Base-by-base conservation (phyloP, 352 stramenopile genomes). In the Phytopythium vexans region DNA sequence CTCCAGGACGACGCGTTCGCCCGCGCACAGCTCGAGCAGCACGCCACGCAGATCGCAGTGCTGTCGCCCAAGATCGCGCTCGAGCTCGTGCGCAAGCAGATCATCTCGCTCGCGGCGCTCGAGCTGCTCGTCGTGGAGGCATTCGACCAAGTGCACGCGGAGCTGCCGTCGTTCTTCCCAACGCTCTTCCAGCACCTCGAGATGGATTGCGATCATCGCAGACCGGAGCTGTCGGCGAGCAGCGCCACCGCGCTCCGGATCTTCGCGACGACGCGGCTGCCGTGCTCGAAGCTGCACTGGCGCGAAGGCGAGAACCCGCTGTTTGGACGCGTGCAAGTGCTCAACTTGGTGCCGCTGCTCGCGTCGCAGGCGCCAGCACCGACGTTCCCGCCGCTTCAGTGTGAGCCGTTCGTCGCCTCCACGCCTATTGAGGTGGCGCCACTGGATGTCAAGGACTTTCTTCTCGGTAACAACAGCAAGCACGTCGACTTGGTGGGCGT, bases 381-480 rank as follows among this genome's bases (percentile, higher is more conserved):
- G 10, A 58, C 10, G 35, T 69, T 69, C 41, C 61, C 76, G 2
- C 77, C 75, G 3, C 46, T 90, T 11, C 50, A 88, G 15, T 80
- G 68, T 31, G 82, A 92, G 12, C 47, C 72, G 4, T 88, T 89
- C 48, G 15, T 8, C 3, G 32, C 37, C 21, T 27, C 21, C 1
- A 10, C 37, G 6, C 21, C 47, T 8, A 16, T 10, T 8, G 27
- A 40, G 21, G 41, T 56, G n/a, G 45, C 68, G 1, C 27, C 45
- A 6, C n/a, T 66, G 41, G 48, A 15, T 37, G 70, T 92, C 32
- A 75, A 80, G 4, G 66, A 84, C 39, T 93, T 89, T 57, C 42
- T 95, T 0, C 44, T 76, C 21, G 85, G 85, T n/a, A 60, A 56
- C 14, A 95, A 95, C 36, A 55, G 58, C 40, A 88, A 89, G 57